Base-by-base conservation (phyloP, 768 basidiomycete genomes). In the Lactarius indigo region DNA sequence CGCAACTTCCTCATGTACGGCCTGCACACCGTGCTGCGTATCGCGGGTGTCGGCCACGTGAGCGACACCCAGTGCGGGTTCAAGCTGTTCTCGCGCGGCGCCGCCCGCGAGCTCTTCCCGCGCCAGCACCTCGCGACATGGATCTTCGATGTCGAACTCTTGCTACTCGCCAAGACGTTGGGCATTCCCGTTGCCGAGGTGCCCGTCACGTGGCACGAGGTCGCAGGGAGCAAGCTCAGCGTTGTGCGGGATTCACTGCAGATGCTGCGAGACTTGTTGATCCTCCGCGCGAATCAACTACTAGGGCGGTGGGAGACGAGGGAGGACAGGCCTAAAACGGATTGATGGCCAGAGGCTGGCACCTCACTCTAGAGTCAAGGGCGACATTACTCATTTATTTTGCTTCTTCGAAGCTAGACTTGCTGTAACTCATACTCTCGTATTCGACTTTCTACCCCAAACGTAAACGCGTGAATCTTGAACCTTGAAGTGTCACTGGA, bases 11-110 rank as follows among this genome's bases (percentile, higher is more conserved):
- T 96, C 64, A 98, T 97, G 96, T 89, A 96, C 73, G 91, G 90
- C 5, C 85, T 98, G 65, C 96, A 98, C 75, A 88, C 92, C 23
- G 87, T 95, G 74, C 83, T 97, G 10, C 87, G 90, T 41, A 85
- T 96, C 56, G 87, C 96, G 35, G 95, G 96, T 57, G 94, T 95
- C 3, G 89, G 89, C 9, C 89, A 93, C 73, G 91, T 96, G 67
- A 86, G 92, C 30, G 95, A 97, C 79, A 98, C 96, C 20, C 96
- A 97, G 75, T 97, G 96, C 74, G 96, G 96, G 37, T 98, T 98
- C 87, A 98, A 98, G 78, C 85, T 98, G 31, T 96, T 96, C 78
- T 88, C 94, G 18, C 91, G 94, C 13, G 72, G 81, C 3, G 89
- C 94, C 0, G 94, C 94, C 10, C 85, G 82, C 60, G 84, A 84